Conservation (phyloP, 768 basidiomycete species). For the Symmetrospora coprosmae region DNA sequence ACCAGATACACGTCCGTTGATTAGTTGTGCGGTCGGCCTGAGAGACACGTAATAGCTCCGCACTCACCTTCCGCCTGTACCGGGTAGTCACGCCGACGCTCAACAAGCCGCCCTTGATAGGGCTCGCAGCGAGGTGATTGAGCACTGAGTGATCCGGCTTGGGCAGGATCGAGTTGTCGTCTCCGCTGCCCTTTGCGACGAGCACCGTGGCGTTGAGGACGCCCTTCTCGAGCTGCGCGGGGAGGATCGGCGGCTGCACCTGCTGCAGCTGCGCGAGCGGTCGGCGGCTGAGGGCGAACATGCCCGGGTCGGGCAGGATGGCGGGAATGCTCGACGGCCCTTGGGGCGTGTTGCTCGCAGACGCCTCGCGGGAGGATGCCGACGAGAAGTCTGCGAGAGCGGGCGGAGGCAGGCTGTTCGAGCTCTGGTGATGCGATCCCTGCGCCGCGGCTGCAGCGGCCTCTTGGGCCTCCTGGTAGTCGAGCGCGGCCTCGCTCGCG, state of each 20-base stretch:
- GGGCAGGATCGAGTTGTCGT: conserved; percentile 79
- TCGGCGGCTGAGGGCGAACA: conserved; percentile 37
- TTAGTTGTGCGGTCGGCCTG: too few species aligned
- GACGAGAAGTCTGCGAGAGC: neutral
- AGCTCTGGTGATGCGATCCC: neutral
- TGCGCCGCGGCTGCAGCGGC: neutral
- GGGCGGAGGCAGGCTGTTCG: neutral
- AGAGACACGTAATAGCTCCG: too few species aligned
- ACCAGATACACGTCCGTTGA: too few species aligned
- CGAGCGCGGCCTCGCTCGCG: conserved; percentile 7
- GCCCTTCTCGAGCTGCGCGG: conserved; percentile 81
- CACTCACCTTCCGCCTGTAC: conserved; percentile 72
- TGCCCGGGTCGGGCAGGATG: conserved; percentile 43
- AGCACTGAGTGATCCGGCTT: conserved; percentile 87
- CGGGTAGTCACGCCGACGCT: conserved; percentile 83
- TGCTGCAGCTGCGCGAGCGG: conserved; percentile 24
- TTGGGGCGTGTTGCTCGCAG: neutral
- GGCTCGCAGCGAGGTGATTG: conserved; percentile 82
- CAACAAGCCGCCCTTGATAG: conserved; percentile 80
- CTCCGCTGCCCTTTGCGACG: conserved; percentile 38
- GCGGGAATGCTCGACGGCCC: conserved; percentile 31
- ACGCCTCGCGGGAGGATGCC: too few species aligned
- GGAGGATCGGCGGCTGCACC: conserved; percentile 65
- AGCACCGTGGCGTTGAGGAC: conserved; percentile 52
- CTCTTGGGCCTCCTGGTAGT: conserved; percentile 2